Evolutionary conservation across 371 early-diverging fungal species (phyloP).

Genomic region (Conidiobolus incongruus): DNA sequence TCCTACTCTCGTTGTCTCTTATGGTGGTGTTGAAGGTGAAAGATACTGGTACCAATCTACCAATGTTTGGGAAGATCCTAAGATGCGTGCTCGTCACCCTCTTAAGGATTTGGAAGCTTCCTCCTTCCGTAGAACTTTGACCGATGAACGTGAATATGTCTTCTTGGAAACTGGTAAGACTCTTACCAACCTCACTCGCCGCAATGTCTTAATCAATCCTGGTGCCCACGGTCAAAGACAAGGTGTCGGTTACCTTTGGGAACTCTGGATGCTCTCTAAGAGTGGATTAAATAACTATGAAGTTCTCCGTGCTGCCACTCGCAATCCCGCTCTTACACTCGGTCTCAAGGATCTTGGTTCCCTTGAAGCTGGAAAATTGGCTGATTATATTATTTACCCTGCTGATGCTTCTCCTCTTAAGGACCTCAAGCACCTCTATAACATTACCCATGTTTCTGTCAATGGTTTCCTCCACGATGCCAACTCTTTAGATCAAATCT

Average conservation of each 20-base stretch:
- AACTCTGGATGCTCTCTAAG: background rate
- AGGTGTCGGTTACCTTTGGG: slow-evolving; percentile 1
- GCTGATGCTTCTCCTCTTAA: too few species aligned
- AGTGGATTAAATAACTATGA: too few species aligned
- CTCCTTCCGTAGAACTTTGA: background rate
- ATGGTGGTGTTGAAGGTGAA: slow-evolving; percentile 1
- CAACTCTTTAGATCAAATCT: background rate
- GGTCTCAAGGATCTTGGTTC: background rate
- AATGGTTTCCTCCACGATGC: background rate
- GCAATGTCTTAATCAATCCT: background rate
- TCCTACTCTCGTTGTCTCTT: background rate
- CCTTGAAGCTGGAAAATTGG: too few species aligned
- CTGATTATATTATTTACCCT: too few species aligned
- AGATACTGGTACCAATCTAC: background rate
- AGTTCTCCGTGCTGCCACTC: background rate
- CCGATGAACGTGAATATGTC: background rate
- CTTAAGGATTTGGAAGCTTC: background rate
- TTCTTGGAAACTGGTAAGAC: background rate
- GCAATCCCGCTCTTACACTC: background rate
- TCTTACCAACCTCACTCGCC: background rate
- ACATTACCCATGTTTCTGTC: too few species aligned
- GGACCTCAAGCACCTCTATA: background rate
- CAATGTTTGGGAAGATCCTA: background rate
- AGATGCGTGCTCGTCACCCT: background rate
- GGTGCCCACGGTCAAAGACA: background rate